Evolutionary conservation across 306 rosid genomes (phyloP).

Genomic region (Cicer arietinum): DNA sequence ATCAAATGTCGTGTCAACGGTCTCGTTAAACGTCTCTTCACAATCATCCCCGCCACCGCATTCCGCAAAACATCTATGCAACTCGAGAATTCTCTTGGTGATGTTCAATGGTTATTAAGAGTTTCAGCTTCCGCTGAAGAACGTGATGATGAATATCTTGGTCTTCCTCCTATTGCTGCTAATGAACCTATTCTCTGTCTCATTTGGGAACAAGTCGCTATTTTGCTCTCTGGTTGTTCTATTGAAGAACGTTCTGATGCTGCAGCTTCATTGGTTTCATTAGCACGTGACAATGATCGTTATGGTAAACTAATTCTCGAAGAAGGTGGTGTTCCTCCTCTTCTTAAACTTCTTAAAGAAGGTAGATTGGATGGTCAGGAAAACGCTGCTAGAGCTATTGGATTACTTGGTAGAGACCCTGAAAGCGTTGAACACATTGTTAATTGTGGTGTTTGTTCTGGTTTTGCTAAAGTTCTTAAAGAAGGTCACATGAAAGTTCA

Average conservation of each 20-base stretch:
- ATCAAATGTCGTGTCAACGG: slow-evolving; percentile 67
- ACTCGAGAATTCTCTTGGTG: slow-evolving; percentile 76
- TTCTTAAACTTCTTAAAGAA: slow-evolving; percentile 64
- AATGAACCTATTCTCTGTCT: slow-evolving; percentile 77
- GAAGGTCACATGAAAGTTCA: slow-evolving; percentile 83
- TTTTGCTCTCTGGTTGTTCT: slow-evolving; percentile 53
- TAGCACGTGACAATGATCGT: slow-evolving; percentile 79
- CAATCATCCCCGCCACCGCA: slow-evolving; percentile 69
- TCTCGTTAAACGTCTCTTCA: slow-evolving; percentile 67
- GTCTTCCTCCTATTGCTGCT: slow-evolving; percentile 80
- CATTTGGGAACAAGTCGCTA: slow-evolving; percentile 76
- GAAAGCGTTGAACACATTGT: slow-evolving; percentile 79
- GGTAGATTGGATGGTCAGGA: slow-evolving; percentile 71
- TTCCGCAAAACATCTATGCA: slow-evolving; percentile 62
- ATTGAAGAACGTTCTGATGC: slow-evolving; percentile 71
- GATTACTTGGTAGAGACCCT: slow-evolving; percentile 66
- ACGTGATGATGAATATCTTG: slow-evolving; percentile 72
- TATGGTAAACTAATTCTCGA: slow-evolving; percentile 70
- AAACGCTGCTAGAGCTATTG: slow-evolving; percentile 70
- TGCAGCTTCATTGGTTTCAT: slow-evolving; percentile 70
- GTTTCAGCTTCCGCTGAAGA: slow-evolving; percentile 70
- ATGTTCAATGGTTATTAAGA: slow-evolving; percentile 81
- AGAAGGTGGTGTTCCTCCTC: slow-evolving; percentile 71
- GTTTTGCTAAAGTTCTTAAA: slow-evolving; percentile 70
- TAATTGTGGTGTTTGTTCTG: slow-evolving; percentile 63